Evolutionary conservation across 2,329 filamentous ascomycete species (phyloP).

Genomic region (Xylariomycetidae sp.): DNA sequence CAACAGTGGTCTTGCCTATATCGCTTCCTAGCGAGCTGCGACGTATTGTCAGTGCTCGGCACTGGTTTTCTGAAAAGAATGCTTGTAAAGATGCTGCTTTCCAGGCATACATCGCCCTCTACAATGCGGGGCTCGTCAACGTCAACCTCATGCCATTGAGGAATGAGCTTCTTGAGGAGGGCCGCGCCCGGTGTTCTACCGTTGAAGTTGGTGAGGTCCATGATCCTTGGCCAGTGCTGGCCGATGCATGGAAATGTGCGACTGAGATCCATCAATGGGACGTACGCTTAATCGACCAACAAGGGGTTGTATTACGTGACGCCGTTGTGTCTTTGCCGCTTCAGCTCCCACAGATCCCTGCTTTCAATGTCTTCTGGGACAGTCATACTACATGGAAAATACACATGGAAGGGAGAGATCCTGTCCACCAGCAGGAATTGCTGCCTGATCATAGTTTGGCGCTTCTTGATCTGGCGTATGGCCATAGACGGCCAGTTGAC

Average conservation of each 20-base stretch:
- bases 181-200: slow-evolving; percentile 33
- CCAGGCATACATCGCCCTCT: slow-evolving; percentile 68
- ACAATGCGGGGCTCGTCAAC: slow-evolving; percentile 68
- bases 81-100: slow-evolving; percentile 81
- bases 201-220: slow-evolving; percentile 33
- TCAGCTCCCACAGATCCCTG: slow-evolving; percentile 30
- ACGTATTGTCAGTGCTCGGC: slow-evolving; percentile 39
- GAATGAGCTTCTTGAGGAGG: slow-evolving; percentile 32
- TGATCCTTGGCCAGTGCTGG: slow-evolving; percentile 44
- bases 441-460: slow-evolving; percentile 38
- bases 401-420: slow-evolving; percentile 20
- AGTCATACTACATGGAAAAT: slow-evolving; percentile 31
- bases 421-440: slow-evolving; percentile 5
- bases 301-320: slow-evolving; percentile 25
- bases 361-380: slow-evolving; percentile 38
- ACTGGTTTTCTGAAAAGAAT: slow-evolving; percentile 68
- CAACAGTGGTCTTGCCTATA: slow-evolving; percentile 66
- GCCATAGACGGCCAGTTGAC: slow-evolving; percentile 39
- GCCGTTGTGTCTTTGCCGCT: slow-evolving; percentile 42
- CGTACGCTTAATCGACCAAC: slow-evolving; percentile 30
- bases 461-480: slow-evolving; percentile 43
- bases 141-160: slow-evolving; percentile 68
- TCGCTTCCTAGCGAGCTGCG: slow-evolving; percentile 62
- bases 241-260: slow-evolving; percentile 36
- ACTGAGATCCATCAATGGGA: slow-evolving; percentile 26